These are phyloP conservation scores for Corchorus olitorius DNA, from an alignment of 345 rosid genomes.

Conservation along the genomic window DNA sequence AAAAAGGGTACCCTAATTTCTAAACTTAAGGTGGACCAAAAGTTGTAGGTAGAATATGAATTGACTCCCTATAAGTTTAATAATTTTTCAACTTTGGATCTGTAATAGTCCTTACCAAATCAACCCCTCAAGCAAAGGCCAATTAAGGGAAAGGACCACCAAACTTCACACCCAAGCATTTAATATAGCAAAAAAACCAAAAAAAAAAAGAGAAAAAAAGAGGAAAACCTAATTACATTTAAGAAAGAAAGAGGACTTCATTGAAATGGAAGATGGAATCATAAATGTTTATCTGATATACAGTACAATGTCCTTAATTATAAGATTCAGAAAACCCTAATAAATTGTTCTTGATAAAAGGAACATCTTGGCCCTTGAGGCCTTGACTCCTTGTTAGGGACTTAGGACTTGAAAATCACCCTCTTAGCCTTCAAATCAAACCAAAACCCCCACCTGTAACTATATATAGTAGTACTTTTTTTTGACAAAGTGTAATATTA, in stretches of 20 bases:
- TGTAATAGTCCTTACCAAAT: background rate
- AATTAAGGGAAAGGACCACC: background rate
- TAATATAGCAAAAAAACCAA: no score
- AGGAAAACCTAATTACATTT: background rate
- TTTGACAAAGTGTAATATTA: background rate
- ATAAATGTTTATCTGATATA: background rate
- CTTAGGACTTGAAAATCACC: background rate
- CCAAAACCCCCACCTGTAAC: background rate
- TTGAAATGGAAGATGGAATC: constrained; percentile 7
- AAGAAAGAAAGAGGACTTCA: background rate
- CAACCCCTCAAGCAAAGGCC: background rate
- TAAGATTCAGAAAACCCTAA: background rate
- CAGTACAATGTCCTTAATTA: background rate
- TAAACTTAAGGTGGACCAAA: constrained; percentile 4
- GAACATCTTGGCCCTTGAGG: background rate
- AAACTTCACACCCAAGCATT: background rate
- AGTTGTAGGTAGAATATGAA: background rate
- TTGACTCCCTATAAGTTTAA: background rate
- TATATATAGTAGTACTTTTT: background rate
- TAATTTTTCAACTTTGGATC: background rate
- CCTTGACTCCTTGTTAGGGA: background rate
- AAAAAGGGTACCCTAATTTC: background rate
- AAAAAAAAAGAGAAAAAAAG: background rate
- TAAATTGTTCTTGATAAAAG: background rate
- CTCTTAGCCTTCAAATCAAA: background rate